Evolutionary conservation across 352 stramenopile genomes (phyloP).

Genomic region (Pythium rishiriense): DNA sequence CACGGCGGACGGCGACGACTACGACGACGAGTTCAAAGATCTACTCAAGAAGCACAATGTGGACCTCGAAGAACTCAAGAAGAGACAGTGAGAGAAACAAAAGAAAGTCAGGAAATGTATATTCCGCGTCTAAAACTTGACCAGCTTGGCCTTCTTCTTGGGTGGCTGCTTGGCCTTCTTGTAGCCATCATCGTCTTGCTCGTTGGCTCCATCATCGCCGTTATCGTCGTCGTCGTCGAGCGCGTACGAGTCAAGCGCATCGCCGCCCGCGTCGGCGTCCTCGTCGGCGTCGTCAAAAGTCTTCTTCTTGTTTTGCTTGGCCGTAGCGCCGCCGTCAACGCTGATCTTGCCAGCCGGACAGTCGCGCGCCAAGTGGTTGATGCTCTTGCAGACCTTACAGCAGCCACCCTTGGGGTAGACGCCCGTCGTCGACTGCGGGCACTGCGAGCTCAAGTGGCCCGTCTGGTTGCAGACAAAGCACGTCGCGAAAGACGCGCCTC

Average conservation of each 20-base stretch:
- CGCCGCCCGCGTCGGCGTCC: slow-evolving; percentile 43
- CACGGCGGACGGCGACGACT: slow-evolving; percentile 54
- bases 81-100: slow-evolving; percentile 26
- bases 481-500: slow-evolving; percentile 68
- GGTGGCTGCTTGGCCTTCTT: slow-evolving; percentile 23
- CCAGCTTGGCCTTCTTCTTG: slow-evolving; percentile 20
- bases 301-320: slow-evolving; percentile 77
- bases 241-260: slow-evolving; percentile 55
- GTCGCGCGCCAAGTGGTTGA: slow-evolving; percentile 81
- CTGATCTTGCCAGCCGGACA: slow-evolving; percentile 77
- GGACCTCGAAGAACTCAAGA: slow-evolving; percentile 57
- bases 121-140: slow-evolving; percentile 25
- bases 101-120: slow-evolving; percentile 31
- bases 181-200: slow-evolving; percentile 26
- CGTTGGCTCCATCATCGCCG: slow-evolving; percentile 30
- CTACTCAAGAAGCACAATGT: slow-evolving; percentile 81
- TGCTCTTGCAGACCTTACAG: slow-evolving; percentile 87
- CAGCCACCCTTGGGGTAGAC: slow-evolving; percentile 89
- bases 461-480: slow-evolving; percentile 89
- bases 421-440: slow-evolving; percentile 82
- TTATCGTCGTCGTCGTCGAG: slow-evolving; percentile 40
- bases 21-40: slow-evolving; percentile 86
- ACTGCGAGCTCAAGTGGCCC: slow-evolving; percentile 86
- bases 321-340: slow-evolving; percentile 48
- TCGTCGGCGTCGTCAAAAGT: slow-evolving; percentile 70